Evolutionary conservation across 257 asterid species (phyloP), one percentile per base, ranked within the genome.

Genomic region (Plantago major): DNA sequence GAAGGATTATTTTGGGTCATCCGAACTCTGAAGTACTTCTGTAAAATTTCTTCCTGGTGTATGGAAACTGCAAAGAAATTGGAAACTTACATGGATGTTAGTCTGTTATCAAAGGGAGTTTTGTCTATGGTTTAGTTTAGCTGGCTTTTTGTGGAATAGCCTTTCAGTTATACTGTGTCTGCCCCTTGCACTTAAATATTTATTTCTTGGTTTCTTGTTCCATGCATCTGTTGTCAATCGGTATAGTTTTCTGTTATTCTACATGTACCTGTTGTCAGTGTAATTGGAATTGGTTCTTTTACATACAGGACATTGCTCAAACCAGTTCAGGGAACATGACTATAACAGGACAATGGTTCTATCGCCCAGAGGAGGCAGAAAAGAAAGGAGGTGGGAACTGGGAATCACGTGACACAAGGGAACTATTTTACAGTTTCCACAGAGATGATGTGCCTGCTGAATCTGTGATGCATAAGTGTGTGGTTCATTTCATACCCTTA

Each of bases 381-480:
- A 87, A 78, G 72, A 78, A 43, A 64, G 77, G 73, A 5, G 99
- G 96, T 19, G 96, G 95, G 66, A 82, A 79, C 73, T 89, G 96
- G 97, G 77, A 84, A 73, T 82, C 99, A 30, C 66, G 55, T 5
- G 88, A 80, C 73, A 71, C 90, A 3, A 78, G 97, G 71, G 96
- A 87, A 67, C 74, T 93, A 37, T 93, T 93, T 70, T 89, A 89
- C 69, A 89, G 96, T 73, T 93, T 93, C 76, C 95, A 84, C 65
- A 73, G 88, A 42, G 96, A 93, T 63, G 96, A 85, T 66, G 89
- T 87, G 50, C 96, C 90, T 9, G 99, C 95, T 14, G 97, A 93
- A 74, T 84, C 94, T 48, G 97, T 93, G 47, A 80, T 93, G 99
- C 99, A 93, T 81, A 93, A 93, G 82, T 87, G 95, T 55, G 84